Evolutionary conservation across 345 rosid species (phyloP).

Genomic region (Linum usitatissimum): DNA sequence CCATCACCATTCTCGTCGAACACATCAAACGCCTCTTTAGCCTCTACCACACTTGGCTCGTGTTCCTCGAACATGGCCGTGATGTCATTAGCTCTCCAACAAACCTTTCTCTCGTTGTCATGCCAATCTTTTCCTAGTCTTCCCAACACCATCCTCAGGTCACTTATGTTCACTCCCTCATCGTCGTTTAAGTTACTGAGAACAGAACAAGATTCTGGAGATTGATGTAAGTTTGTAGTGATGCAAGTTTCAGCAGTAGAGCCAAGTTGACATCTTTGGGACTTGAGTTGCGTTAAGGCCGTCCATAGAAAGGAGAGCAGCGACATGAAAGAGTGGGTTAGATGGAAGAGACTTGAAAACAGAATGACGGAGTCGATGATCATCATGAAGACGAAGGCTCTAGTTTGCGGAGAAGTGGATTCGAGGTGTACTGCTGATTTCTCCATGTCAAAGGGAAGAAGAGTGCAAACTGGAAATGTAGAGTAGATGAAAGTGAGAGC

Average conservation of each 20-base stretch:
- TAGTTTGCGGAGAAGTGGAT: background rate
- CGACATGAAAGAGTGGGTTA: background rate
- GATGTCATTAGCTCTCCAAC: slow-evolving; percentile 18
- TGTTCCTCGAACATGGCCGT: slow-evolving; percentile 30
- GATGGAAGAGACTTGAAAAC: background rate
- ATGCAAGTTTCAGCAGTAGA: background rate
- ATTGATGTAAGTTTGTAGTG: background rate
- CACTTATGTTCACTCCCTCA: slow-evolving; percentile 18
- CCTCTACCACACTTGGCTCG: slow-evolving; percentile 31
- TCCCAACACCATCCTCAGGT: slow-evolving; percentile 27
- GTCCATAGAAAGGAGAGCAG: background rate
- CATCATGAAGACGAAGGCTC: background rate
- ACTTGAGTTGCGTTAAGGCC: background rate
- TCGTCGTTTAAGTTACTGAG: background rate
- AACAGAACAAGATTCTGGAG: background rate
- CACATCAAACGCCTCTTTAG: slow-evolving; percentile 39
- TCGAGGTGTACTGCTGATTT: background rate
- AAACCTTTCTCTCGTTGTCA: slow-evolving; percentile 2
- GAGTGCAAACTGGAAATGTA: background rate
- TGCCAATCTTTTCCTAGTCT: slow-evolving; percentile 12
- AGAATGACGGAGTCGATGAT: background rate
- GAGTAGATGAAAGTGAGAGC: background rate
- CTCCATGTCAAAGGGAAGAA: background rate
- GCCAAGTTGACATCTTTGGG: background rate
- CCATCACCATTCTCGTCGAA: slow-evolving; percentile 61